These are phyloP conservation scores for Cadophora malorum DNA, from an alignment of 2,329 filamentous ascomycete genomes.

Conservation along the genomic window DNA sequence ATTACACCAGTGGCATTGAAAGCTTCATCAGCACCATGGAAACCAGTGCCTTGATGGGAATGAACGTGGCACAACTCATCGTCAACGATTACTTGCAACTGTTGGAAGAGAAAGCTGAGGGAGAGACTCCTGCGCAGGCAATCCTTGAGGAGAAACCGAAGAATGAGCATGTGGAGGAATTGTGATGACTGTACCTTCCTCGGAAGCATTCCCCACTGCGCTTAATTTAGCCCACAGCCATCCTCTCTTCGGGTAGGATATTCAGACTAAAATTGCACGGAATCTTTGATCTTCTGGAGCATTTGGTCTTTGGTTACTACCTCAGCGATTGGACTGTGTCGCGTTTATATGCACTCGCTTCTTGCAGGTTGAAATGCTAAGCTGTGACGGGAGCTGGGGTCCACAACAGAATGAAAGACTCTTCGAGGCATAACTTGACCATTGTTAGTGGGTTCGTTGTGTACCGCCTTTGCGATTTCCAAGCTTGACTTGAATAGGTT, in stretches of 20 bases:
- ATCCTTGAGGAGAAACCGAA: slow-evolving; percentile 13
- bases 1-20: slow-evolving; percentile 80
- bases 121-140: slow-evolving; percentile 5
- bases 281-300: neutral
- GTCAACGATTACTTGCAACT: slow-evolving; percentile 61
- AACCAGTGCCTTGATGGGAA: slow-evolving; percentile 90
- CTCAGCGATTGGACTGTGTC: neutral
- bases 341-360: neutral
- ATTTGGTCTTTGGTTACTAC: neutral
- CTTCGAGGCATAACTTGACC: no score
- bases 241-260: neutral
- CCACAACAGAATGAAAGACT: no score
- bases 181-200: neutral
- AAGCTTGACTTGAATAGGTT: no score
- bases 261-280: neutral
- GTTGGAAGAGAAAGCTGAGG: slow-evolving; percentile 12
- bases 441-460: no score
- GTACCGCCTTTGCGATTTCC: no score
- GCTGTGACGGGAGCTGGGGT: no score
- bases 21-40: slow-evolving; percentile 98
- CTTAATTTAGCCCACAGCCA: neutral
- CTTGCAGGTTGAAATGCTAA: neutral
- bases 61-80: slow-evolving; percentile 78
- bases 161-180: slow-evolving; percentile 19
- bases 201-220: neutral